Conservation (phyloP, 73 alveolate species). For the Uronychia binucleata region DNA sequence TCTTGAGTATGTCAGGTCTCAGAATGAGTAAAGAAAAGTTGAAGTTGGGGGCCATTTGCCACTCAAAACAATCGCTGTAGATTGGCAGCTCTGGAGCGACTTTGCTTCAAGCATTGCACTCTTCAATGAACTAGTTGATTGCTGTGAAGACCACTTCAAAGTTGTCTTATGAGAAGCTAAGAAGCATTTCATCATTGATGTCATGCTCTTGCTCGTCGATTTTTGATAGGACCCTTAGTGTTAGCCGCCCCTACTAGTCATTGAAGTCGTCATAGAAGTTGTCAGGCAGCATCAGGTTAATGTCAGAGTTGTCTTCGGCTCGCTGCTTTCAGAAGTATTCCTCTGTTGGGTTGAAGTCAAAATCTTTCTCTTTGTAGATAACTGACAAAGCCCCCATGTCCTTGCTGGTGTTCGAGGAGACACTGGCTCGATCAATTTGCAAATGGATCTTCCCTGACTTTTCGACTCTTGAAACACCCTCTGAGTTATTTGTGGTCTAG, state of each 20-base stretch:
- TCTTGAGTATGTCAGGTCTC: not conserved
- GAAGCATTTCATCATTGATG: not conserved
- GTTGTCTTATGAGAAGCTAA: not conserved
- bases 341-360: not conserved
- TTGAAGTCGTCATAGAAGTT: not conserved
- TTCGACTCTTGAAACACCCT: not conserved
- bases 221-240: not conserved
- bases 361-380: not conserved
- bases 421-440: not conserved
- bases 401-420: not conserved
- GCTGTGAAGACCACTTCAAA: not conserved
- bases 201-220: not conserved
- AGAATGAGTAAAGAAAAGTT: not conserved
- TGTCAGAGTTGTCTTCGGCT: not conserved
- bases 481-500: not conserved
- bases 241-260: not conserved
- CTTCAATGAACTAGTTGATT: not conserved
- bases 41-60: not conserved
- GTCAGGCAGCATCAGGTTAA: not conserved
- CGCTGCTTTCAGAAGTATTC: not conserved
- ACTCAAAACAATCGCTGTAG: not conserved
- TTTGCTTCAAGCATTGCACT: not conserved
- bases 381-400: not conserved
- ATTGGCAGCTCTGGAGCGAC: not conserved
- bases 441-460: not conserved